Conservation (phyloP, 805 yeast genomes). For the Candida oleophila region DNA sequence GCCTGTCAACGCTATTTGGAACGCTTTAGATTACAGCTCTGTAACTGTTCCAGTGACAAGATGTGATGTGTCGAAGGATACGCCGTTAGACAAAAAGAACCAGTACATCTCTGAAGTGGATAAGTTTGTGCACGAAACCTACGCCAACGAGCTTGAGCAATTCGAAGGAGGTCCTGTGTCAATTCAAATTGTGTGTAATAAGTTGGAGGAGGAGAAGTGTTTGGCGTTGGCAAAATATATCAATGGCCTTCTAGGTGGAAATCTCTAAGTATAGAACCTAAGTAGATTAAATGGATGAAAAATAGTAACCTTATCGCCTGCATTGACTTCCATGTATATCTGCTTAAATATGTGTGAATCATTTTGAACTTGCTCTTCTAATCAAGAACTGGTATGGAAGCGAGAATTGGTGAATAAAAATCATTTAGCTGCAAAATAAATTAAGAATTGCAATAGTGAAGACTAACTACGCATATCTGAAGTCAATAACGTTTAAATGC, state of each 20-base stretch:
- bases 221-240: not conserved
- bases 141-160: constrained; percentile 4
- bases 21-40: constrained; percentile 20
- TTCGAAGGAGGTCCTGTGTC: constrained; percentile 9
- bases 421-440: too few relatives aligned
- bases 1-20: constrained; percentile 35
- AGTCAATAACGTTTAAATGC: too few relatives aligned
- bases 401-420: too few relatives aligned
- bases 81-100: constrained; percentile 1
- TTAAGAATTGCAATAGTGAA: not conserved
- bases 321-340: too few relatives aligned
- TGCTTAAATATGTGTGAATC: too few relatives aligned
- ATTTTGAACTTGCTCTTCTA: too few relatives aligned
- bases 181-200: constrained; percentile 6
- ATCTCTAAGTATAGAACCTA: too few relatives aligned
- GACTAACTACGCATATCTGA: too few relatives aligned
- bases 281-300: too few relatives aligned
- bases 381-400: too few relatives aligned
- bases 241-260: not conserved
- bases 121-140: constrained; percentile 8
- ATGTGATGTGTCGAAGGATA: constrained; percentile 10
- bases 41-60: constrained; percentile 53
- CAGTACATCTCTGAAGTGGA: constrained; percentile 10
- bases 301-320: too few relatives aligned
- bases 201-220: constrained; percentile 9